A percentile compares a stretch with the other conserved stretches of the same genome.
Conservation (phyloP, 169 alveolate species). For the Cystoisospora suis region DNA sequence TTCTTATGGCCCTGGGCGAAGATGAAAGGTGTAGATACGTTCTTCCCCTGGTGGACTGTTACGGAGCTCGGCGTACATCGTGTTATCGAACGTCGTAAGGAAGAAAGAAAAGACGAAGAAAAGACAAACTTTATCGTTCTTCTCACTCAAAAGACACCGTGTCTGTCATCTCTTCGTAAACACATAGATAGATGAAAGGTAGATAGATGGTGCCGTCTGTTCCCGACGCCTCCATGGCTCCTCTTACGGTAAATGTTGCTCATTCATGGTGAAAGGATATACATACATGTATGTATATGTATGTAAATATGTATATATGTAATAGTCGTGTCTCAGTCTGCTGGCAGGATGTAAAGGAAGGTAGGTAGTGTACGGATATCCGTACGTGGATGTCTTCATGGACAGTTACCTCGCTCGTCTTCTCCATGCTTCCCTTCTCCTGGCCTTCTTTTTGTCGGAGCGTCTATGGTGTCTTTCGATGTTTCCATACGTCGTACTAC, state of each 20-base stretch:
- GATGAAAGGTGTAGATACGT: background rate
- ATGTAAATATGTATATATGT: background rate
- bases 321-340: background rate
- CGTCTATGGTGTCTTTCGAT: background rate
- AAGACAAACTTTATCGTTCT: too few species aligned
- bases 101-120: background rate
- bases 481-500: background rate
- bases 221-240: background rate
- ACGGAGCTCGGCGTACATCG: background rate
- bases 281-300: background rate
- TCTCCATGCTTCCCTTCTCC: background rate
- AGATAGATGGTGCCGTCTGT: background rate
- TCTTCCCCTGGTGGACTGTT: constrained; percentile 23
- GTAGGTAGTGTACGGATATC: background rate
- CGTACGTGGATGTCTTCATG: background rate
- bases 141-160: too few species aligned
- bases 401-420: background rate
- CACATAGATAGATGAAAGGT: background rate
- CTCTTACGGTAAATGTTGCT: background rate
- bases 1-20: background rate
- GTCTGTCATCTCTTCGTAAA: background rate
- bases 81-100: background rate
- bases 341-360: too few species aligned
- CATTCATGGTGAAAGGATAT: background rate
- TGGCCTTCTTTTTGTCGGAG: too few species aligned